Percentiles rank a stretch among this genome's conserved stretches.
These are phyloP conservation scores for Teratosphaeriaceae sp. DNA, from an alignment of 2,329 filamentous ascomycete genomes.

Conservation along the genomic window DNA sequence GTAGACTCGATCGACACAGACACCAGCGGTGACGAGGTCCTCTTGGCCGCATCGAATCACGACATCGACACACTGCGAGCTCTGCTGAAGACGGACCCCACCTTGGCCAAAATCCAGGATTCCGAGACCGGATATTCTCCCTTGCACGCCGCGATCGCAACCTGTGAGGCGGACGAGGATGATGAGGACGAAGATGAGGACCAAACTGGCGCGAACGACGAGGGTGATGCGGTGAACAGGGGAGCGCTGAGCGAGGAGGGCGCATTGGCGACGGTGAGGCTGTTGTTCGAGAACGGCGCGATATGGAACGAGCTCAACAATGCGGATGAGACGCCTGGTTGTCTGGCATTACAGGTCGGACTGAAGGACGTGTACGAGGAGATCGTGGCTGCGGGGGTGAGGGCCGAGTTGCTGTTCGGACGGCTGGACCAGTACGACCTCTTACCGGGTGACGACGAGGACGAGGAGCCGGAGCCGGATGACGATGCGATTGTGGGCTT, in stretches of 20 bases:
- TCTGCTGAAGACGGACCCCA: slow-evolving; percentile 55
- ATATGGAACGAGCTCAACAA: slow-evolving; percentile 96
- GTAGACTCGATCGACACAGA: slow-evolving; percentile 34
- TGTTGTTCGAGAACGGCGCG: slow-evolving; percentile 78
- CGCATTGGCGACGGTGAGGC: slow-evolving; percentile 61
- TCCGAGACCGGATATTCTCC: slow-evolving; percentile 79
- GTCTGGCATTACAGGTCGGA: slow-evolving; percentile 66
- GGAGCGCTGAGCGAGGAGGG: slow-evolving; percentile 44
- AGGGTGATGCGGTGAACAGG: slow-evolving; percentile 28
- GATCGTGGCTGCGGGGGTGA: slow-evolving; percentile 82
- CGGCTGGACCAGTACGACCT: slow-evolving; percentile 75
- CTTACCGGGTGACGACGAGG: slow-evolving; percentile 53
- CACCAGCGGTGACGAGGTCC: slow-evolving; percentile 50
- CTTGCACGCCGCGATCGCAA: slow-evolving; percentile 81
- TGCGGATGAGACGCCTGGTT: slow-evolving; percentile 85
- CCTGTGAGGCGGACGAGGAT: slow-evolving; percentile 41
- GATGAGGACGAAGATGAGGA: slow-evolving; percentile 21
- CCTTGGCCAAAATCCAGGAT: slow-evolving; percentile 66
- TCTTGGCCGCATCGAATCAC: slow-evolving; percentile 61
- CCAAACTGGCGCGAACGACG: slow-evolving; percentile 21
- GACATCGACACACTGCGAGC: slow-evolving; percentile 61
- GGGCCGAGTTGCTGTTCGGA: slow-evolving; percentile 80
- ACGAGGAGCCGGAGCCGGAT: slow-evolving; percentile 39
- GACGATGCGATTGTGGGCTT: slow-evolving; percentile 29
- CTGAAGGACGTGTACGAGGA: slow-evolving; percentile 67